Evolutionary conservation across 805 yeast species (phyloP), one percentile per base, ranked within the genome.

Genomic region (Kluyveromyces starmeri): DNA sequence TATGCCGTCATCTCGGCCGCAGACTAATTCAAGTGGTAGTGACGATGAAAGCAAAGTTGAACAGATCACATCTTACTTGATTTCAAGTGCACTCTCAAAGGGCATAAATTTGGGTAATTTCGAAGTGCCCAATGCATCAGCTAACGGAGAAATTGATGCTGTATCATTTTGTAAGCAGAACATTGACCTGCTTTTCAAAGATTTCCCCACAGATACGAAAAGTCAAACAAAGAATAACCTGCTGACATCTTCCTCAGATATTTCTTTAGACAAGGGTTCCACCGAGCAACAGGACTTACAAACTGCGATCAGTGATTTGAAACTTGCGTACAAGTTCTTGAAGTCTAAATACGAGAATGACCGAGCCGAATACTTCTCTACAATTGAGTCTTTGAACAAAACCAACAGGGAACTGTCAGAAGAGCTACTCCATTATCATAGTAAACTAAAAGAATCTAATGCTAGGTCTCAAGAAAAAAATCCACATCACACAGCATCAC

Each of bases 341-440:
- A 68, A 79, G 2, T 73, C 75, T 48, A 83, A 78, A 45, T 81
- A 70, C 46, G 82, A 78, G 43, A 72, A 75, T 40, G 82, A 81
- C 36, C 65, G 81, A 37, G 68, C 68, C 11, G 71, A 70, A 40
- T 73, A 77, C 37, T 53, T 64, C 34, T 68, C 68, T 38, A 61
- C 71, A 2, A 67, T 78, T 32, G 75, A 70, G 43, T 70, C 70
- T 28, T 61, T 75, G 42, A 64, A 77, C 15, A 61, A 66, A 38
- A 75, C 74, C 38, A 68, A 68, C 35, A 53, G 57, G 19, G 61
- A 59, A 12, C 59, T 77, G 28, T 80, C 76, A 46, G 73, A 69
- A 36, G 70, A 73, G 38, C 47, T 75, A 2, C 47, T 60, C n/a
- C 59, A 59, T 15, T 54, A 61, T 16, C 63, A 62, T 39, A 50